Evolutionary conservation across 2,329 filamentous ascomycete species (phyloP).

Genomic region (Neofusicoccum laricinum): DNA sequence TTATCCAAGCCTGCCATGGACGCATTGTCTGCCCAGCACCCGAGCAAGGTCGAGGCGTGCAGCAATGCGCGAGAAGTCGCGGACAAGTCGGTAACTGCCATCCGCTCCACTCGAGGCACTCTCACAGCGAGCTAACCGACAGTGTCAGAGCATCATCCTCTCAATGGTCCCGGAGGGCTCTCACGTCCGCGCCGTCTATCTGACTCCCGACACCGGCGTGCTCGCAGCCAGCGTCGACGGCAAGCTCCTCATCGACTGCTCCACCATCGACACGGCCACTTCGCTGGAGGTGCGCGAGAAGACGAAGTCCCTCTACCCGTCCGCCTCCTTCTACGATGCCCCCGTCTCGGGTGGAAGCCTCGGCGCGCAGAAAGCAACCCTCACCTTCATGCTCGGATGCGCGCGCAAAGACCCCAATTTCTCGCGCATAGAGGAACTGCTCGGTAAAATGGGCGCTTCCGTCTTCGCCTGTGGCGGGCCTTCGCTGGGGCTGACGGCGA

Average conservation of each 20-base stretch:
- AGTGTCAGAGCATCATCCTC: slow-evolving; percentile 45
- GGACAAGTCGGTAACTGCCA: slow-evolving; percentile 44
- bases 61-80: slow-evolving; percentile 48
- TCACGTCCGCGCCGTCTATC: slow-evolving; percentile 52
- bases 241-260: slow-evolving; percentile 54
- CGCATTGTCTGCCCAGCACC: slow-evolving; percentile 36
- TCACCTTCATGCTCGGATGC: slow-evolving; percentile 57
- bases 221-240: slow-evolving; percentile 41
- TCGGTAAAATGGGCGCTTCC: slow-evolving; percentile 52
- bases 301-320: slow-evolving; percentile 35
- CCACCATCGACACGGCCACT: slow-evolving; percentile 55
- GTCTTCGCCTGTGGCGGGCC: slow-evolving; percentile 57
- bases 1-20: slow-evolving; percentile 44
- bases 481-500: slow-evolving; percentile 56
- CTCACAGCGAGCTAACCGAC: neutral
- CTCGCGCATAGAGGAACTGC: slow-evolving; percentile 41
- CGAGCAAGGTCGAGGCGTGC: slow-evolving; percentile 38
- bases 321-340: slow-evolving; percentile 51
- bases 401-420: slow-evolving; percentile 46
- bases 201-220: slow-evolving; percentile 44
- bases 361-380: slow-evolving; percentile 51
- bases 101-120: neutral
- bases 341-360: slow-evolving; percentile 54
- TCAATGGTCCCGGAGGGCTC: slow-evolving; percentile 55
- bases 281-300: slow-evolving; percentile 46